Evolutionary conservation across 106 monocot species (phyloP).

Genomic region (Triglochin maritima): DNA sequence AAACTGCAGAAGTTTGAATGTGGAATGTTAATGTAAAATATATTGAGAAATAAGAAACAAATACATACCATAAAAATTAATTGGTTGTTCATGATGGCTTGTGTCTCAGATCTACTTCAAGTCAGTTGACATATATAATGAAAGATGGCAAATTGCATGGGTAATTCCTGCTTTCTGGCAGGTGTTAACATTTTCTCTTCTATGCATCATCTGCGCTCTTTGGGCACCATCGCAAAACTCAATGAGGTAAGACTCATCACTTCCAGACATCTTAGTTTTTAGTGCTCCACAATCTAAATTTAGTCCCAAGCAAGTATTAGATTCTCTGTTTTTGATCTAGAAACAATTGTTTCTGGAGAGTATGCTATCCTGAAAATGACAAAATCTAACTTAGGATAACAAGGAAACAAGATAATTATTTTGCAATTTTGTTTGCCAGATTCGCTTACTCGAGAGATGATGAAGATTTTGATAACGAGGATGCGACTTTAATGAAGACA

Average conservation of each 20-base stretch:
- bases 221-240: slow-evolving; percentile 94
- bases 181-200: slow-evolving; percentile 78
- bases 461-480: slow-evolving; percentile 35
- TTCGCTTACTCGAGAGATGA: slow-evolving; percentile 71
- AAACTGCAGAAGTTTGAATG: too few species aligned
- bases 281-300: background rate
- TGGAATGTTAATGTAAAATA: too few species aligned
- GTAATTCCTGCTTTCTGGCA: slow-evolving; percentile 93
- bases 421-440: slow-evolving; percentile 20
- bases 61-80: too few species aligned
- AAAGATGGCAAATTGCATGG: slow-evolving; percentile 82
- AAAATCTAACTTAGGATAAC: background rate
- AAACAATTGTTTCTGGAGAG: background rate
- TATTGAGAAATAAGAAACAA: too few species aligned
- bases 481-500: background rate
- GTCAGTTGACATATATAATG: slow-evolving; percentile 70
- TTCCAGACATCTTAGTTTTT: background rate
- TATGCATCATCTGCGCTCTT: slow-evolving; percentile 67
- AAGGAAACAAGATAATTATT: background rate
- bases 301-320: background rate
- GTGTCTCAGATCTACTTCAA: slow-evolving; percentile 84
- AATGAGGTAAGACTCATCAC: slow-evolving; percentile 39
- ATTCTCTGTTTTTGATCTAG: background rate
- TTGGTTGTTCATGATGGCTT: too few species aligned
- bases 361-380: background rate